A percentile compares a stretch with the other conserved stretches of the same genome.
phyloP scores from a whole-genome alignment of 805 yeast genomes.

The Lipomyces sp. region DNA sequence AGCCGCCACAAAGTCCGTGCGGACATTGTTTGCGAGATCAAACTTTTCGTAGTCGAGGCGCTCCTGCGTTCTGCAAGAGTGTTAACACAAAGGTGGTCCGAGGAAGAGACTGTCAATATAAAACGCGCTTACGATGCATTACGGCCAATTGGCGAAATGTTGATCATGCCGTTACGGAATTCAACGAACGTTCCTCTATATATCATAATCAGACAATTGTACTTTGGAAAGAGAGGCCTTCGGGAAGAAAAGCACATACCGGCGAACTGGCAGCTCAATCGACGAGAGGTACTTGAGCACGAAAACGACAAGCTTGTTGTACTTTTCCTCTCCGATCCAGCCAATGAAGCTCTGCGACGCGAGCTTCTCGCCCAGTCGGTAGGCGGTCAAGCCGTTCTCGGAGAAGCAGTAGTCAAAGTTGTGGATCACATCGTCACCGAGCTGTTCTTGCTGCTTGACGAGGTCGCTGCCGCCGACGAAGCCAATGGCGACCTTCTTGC shows the following conservation, averaged over 20 bases:
- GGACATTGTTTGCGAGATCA: slow-evolving; percentile 75
- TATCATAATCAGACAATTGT: not conserved
- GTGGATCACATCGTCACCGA: slow-evolving; percentile 65
- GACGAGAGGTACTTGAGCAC: slow-evolving; percentile 79
- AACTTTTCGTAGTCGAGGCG: slow-evolving; percentile 86
- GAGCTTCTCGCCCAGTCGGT: slow-evolving; percentile 80
- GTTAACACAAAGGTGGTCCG: not conserved
- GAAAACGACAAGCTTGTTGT: slow-evolving; percentile 83
- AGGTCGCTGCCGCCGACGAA: slow-evolving; percentile 98
- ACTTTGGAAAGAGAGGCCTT: not conserved
- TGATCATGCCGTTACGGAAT: slow-evolving; percentile 99
- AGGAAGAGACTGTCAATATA: not conserved
- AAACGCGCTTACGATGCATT: slow-evolving; percentile 63
- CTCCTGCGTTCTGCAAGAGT: slow-evolving; percentile 55
- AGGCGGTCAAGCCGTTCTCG: slow-evolving; percentile 98
- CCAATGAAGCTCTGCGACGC: slow-evolving; percentile 91
- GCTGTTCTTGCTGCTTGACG: slow-evolving; percentile 91
- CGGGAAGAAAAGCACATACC: slow-evolving; percentile 36
- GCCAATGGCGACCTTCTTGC: slow-evolving; percentile 92
- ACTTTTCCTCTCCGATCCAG: slow-evolving; percentile 94
- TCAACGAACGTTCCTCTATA: slow-evolving; percentile 86
- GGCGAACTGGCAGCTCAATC: slow-evolving; percentile 89
- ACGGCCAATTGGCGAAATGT: slow-evolving; percentile 97
- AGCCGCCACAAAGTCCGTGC: slow-evolving; percentile 81
- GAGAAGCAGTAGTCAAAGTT: slow-evolving; percentile 94